A percentile compares a stretch with the other conserved stretches of the same genome.
phyloP scores from a whole-genome alignment of 768 basidiomycete genomes.

The Termitomyces sp. region DNA sequence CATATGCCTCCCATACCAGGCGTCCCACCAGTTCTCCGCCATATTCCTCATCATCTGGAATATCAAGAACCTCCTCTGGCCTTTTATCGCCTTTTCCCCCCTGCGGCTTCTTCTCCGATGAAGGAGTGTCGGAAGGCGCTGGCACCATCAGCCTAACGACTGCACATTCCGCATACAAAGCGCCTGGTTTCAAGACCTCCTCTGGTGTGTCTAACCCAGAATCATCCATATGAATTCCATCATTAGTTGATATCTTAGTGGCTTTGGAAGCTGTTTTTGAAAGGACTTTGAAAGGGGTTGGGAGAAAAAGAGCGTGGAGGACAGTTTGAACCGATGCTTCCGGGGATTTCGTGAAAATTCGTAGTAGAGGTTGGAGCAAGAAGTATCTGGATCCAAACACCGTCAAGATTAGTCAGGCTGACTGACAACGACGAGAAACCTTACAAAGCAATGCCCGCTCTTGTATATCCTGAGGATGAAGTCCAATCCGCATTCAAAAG shows the following conservation, averaged over 20 bases:
- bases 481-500: constrained; percentile 46
- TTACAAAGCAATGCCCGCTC: constrained; percentile 45
- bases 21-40: constrained; percentile 67
- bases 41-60: constrained; percentile 62
- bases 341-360: constrained; percentile 67
- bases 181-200: constrained; percentile 73
- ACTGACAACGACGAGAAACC: constrained; percentile 22
- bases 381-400: constrained; percentile 46
- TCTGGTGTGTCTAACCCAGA: constrained; percentile 29
- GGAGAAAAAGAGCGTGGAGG: constrained; percentile 78
- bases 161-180: constrained; percentile 73
- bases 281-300: constrained; percentile 67
- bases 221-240: constrained; percentile 10
- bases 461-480: constrained; percentile 29
- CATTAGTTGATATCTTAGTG: background rate
- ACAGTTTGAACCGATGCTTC: constrained; percentile 62
- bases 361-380: constrained; percentile 58
- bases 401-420: background rate
- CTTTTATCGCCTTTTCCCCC: constrained; percentile 19
- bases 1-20: constrained; percentile 74
- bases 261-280: constrained; percentile 18
- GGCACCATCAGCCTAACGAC: constrained; percentile 46
- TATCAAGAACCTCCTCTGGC: constrained; percentile 28
- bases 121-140: constrained; percentile 7
- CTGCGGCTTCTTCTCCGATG: constrained; percentile 18